Evolutionary conservation across 768 basidiomycete genomes (phyloP).

Genomic region (Pleurotus eryngii): DNA sequence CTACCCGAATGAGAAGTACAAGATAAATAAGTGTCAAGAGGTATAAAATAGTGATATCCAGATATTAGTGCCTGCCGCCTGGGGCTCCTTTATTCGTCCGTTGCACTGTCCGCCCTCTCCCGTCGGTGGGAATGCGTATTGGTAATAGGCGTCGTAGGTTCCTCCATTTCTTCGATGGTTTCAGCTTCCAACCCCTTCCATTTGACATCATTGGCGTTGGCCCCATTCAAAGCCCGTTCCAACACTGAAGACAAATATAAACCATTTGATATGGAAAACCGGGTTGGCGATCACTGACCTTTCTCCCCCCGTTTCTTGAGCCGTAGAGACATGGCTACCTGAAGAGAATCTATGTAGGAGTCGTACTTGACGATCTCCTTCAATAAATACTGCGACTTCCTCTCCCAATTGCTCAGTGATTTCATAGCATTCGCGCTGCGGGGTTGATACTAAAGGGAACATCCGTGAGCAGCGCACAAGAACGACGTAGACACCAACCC

Average conservation of each 20-base stretch:
- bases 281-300: conserved; percentile 25
- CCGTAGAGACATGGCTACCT: conserved; percentile 77
- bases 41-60: conserved; percentile 9
- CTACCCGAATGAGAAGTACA: background rate
- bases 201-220: conserved; percentile 26
- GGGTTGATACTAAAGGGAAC: conserved; percentile 62
- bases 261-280: background rate
- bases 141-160: conserved; percentile 27
- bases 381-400: conserved; percentile 83
- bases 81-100: conserved; percentile 7
- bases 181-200: conserved; percentile 30
- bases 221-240: conserved; percentile 31
- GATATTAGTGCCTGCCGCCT: background rate
- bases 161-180: conserved; percentile 31
- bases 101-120: conserved; percentile 19
- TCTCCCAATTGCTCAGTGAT: conserved; percentile 89
- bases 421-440: conserved; percentile 71
- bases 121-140: conserved; percentile 24
- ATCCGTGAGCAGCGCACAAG: no score
- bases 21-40: background rate
- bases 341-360: conserved; percentile 89
- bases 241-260: conserved; percentile 19
- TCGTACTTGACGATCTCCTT: conserved; percentile 95
- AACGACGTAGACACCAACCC: conserved; percentile 10
- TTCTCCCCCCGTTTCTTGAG: conserved; percentile 91